Conservation (phyloP, 1,284 basidiomycete species). For the Dichomitus squalens region DNA sequence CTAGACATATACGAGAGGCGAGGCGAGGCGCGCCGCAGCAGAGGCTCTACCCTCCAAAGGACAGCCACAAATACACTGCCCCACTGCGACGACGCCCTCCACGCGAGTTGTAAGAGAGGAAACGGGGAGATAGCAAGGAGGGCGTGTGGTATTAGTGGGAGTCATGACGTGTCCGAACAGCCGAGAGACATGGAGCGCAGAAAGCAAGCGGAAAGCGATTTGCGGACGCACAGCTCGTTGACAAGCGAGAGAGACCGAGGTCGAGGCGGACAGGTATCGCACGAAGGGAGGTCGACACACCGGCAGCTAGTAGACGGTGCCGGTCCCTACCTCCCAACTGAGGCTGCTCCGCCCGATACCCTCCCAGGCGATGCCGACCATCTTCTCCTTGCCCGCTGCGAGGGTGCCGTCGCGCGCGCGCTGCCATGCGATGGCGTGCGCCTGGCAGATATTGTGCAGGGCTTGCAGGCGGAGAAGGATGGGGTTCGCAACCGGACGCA, state of each 20-base stretch:
- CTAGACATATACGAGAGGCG: conserved; percentile 4
- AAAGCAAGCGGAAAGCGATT: conserved; percentile 10
- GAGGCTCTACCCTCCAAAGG: conserved; percentile 14
- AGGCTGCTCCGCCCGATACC: conserved; percentile 56
- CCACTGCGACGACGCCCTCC: conserved; percentile 10
- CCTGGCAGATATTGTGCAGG: conserved; percentile 51
- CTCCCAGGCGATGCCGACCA: conserved; percentile 59
- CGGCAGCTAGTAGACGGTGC: conserved; percentile 10
- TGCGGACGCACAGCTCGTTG: conserved; percentile 10
- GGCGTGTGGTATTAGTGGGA: neutral
- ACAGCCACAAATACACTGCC: conserved; percentile 20
- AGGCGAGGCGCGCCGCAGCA: conserved; percentile 10
- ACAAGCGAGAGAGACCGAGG: neutral
- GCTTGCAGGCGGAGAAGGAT: conserved; percentile 58
- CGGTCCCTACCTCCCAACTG: conserved; percentile 34
- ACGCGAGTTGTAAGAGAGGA: neutral
- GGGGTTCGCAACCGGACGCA: conserved; percentile 62
- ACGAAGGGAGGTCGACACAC: neutral
- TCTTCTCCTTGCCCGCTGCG: conserved; percentile 56
- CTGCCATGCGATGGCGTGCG: conserved; percentile 47
- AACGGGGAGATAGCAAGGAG: neutral
- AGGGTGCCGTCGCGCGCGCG: conserved; percentile 45
- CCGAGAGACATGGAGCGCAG: conserved; percentile 4
- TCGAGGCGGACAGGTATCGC: neutral
- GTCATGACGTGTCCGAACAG: conserved; percentile 9